These are phyloP conservation scores for Penicillium paxilli DNA, from an alignment of 495 filamentous ascomycete genomes.

Conservation along the genomic window DNA sequence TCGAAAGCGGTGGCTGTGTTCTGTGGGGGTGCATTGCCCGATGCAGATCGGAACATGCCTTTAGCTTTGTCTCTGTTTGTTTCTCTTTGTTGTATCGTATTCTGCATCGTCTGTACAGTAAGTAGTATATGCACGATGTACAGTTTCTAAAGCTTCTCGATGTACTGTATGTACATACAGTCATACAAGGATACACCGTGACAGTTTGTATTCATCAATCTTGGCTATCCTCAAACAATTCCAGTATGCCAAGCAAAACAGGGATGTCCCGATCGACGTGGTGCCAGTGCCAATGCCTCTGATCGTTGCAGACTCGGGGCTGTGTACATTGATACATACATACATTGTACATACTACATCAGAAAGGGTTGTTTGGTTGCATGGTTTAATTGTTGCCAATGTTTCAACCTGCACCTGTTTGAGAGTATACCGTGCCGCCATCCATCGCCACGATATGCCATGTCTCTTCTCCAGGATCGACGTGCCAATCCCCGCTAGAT, in stretches of 20 bases:
- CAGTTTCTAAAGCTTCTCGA: background rate
- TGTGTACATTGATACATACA: too few species aligned
- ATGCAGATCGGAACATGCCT: background rate
- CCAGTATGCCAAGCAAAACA: slow-evolving; percentile 11
- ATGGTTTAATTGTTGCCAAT: background rate
- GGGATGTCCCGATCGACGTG: slow-evolving; percentile 8
- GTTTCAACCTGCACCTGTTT: too few species aligned
- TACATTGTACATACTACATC: background rate
- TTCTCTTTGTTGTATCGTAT: background rate
- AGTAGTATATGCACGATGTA: background rate
- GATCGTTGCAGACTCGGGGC: background rate
- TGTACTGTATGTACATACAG: background rate
- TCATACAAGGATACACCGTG: background rate
- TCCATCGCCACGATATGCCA: slow-evolving; percentile 3
- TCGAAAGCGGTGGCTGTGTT: slow-evolving; percentile 2
- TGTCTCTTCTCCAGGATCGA: slow-evolving; percentile 2
- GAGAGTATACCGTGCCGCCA: too few species aligned
- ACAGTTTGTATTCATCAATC: background rate
- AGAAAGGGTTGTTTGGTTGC: background rate
- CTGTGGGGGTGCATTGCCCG: background rate
- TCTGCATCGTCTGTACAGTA: background rate
- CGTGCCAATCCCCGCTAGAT: slow-evolving; percentile 4
- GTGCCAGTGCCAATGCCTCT: too few species aligned
- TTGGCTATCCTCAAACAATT: slow-evolving; percentile 6
- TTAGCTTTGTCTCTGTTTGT: background rate